Conservation (phyloP, 371 early-diverging fungal species). For the Saksenaea oblongispora region DNA sequence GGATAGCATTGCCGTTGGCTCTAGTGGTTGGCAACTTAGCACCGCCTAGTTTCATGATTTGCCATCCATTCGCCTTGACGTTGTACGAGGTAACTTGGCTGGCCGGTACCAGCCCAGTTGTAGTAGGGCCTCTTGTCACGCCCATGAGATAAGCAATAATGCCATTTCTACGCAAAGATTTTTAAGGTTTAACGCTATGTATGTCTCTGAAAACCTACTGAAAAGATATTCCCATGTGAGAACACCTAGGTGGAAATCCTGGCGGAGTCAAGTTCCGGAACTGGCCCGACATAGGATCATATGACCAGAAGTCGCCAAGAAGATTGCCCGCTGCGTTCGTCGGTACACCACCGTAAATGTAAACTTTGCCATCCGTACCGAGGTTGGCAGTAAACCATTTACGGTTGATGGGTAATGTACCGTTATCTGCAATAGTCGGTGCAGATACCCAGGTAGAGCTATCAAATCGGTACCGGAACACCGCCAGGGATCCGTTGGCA, state of each 20-base stretch:
- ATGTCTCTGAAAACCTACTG: slow-evolving; percentile 4
- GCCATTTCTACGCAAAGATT: neutral
- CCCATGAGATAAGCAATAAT: neutral
- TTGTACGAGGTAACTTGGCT: neutral
- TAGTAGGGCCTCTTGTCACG: neutral
- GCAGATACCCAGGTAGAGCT: slow-evolving; percentile 5
- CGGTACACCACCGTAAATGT: slow-evolving; percentile 13
- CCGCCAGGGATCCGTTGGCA: neutral
- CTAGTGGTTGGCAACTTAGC: neutral
- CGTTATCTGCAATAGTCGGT: neutral
- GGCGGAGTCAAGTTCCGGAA: neutral
- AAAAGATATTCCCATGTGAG: slow-evolving; percentile 9
- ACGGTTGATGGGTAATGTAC: slow-evolving; percentile 6
- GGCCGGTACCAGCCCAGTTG: neutral
- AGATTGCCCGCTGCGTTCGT: neutral
- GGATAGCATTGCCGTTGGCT: slow-evolving; percentile 1
- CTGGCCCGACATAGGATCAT: slow-evolving; percentile 9
- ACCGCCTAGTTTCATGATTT: neutral
- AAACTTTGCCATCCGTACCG: slow-evolving; percentile 13
- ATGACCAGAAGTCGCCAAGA: slow-evolving; percentile 12
- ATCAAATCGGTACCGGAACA: slow-evolving; percentile 10
- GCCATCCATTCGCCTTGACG: neutral
- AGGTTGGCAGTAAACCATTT: neutral
- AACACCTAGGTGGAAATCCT: neutral
- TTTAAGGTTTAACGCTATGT: neutral